Conservation (phyloP, 2,329 filamentous ascomycete genomes). For the Talaromyces sp. region DNA sequence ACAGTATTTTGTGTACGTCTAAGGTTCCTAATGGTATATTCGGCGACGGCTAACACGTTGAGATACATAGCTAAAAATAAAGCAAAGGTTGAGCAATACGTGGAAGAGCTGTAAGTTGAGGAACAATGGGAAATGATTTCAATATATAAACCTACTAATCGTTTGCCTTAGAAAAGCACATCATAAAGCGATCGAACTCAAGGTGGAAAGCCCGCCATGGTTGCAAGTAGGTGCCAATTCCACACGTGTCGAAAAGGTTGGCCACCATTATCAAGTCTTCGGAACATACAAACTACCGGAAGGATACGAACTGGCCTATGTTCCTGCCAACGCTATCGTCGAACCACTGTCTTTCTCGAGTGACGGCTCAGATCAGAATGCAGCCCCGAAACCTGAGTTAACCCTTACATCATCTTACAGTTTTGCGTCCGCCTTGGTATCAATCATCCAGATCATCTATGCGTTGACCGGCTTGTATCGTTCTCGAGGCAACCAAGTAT, state of each 20-base stretch:
- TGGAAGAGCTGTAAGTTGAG: not conserved
- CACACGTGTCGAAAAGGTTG: constrained; percentile 1
- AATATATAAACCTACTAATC: not conserved
- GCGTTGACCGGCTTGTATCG: constrained; percentile 29
- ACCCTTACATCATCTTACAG: constrained; percentile 23
- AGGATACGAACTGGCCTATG: constrained; percentile 20
- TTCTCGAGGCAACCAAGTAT: constrained; percentile 29
- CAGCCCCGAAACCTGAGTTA: not conserved
- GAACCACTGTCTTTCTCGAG: constrained; percentile 11
- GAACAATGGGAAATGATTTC: not conserved
- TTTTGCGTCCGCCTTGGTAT: constrained; percentile 25
- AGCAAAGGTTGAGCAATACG: not conserved
- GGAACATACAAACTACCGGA: constrained; percentile 16
- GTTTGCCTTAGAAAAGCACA: not conserved
- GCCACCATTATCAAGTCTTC: constrained; percentile 18
- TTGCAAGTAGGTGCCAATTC: not conserved
- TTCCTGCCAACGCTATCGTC: constrained; percentile 15
- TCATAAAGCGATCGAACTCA: not conserved
- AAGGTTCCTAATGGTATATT: too few relatives aligned
- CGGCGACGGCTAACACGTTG: not conserved
- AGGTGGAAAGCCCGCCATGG: not conserved
- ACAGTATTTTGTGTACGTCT: not conserved
- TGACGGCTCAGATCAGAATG: not conserved
- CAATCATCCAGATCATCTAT: constrained; percentile 30
- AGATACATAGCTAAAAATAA: not conserved